Conservation (phyloP, 176 grass and related monocot species). For the Carex cristatella region DNA sequence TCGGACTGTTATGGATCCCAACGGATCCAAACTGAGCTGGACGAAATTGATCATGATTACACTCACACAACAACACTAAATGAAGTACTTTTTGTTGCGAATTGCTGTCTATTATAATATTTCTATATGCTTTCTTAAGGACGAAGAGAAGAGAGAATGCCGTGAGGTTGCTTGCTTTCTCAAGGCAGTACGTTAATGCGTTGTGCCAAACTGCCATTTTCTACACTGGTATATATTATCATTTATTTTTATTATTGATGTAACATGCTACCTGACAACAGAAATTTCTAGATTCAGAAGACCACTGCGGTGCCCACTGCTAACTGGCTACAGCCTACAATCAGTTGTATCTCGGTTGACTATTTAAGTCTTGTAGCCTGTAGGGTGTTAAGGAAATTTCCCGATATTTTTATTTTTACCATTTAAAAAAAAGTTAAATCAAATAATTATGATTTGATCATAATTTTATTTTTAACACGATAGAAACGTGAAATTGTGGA, state of each 20-base stretch:
- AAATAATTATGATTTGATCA: too few relatives aligned
- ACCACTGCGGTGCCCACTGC: background rate
- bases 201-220: background rate
- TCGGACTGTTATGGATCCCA: too few relatives aligned
- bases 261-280: slow-evolving; percentile 5
- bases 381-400: too few relatives aligned
- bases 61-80: too few relatives aligned
- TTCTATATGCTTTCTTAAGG: background rate
- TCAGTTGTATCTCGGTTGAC: background rate
- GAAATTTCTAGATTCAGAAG: background rate
- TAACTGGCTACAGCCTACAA: background rate
- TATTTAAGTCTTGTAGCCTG: background rate
- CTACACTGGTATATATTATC: background rate
- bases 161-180: slow-evolving; percentile 2
- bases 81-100: too few relatives aligned
- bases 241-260: background rate
- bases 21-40: background rate
- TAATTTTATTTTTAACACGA: too few relatives aligned
- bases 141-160: background rate
- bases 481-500: too few relatives aligned
- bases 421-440: too few relatives aligned
- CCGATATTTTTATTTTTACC: too few relatives aligned
- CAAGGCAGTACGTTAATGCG: background rate
- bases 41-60: background rate
- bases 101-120: too few relatives aligned